phyloP scores from a whole-genome alignment of 345 rosid species.

The Citrus trifoliata region DNA sequence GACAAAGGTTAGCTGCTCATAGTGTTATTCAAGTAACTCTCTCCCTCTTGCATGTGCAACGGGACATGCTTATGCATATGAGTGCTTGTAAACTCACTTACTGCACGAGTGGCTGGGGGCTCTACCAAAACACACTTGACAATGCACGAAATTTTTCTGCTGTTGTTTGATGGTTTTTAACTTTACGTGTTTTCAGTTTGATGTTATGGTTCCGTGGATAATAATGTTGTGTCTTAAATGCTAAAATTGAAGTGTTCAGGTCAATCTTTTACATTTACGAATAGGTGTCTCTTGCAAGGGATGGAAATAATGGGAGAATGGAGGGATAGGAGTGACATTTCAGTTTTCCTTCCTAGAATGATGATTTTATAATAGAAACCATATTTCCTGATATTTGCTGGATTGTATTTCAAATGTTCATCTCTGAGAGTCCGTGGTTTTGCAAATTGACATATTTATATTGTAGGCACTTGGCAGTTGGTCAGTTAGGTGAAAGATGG shows the following conservation, averaged over 20 bases:
- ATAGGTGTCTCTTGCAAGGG: neutral
- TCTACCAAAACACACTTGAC: neutral
- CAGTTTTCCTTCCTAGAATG: no score
- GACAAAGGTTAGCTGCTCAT: constrained; percentile 87
- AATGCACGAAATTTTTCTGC: neutral
- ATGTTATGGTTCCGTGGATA: no score
- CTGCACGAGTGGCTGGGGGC: no score
- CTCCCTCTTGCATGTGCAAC: neutral
- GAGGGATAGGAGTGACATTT: neutral
- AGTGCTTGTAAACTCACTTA: no score
- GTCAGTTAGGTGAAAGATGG: no score
- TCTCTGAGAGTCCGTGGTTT: neutral
- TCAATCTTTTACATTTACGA: neutral
- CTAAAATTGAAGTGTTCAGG: neutral
- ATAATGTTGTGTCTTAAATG: neutral
- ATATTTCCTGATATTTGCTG: neutral
- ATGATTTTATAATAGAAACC: neutral
- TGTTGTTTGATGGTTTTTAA: neutral
- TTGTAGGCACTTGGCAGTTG: neutral
- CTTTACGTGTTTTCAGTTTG: neutral
- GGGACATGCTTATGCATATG: no score
- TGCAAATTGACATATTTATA: neutral
- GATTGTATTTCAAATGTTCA: neutral
- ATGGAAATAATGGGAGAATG: neutral
- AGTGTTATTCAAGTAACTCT: constrained; percentile 82